Evolutionary conservation across 345 rosid species (phyloP), one percentile per base, ranked within the genome.

Genomic region (Noccaea bulbosa): DNA sequence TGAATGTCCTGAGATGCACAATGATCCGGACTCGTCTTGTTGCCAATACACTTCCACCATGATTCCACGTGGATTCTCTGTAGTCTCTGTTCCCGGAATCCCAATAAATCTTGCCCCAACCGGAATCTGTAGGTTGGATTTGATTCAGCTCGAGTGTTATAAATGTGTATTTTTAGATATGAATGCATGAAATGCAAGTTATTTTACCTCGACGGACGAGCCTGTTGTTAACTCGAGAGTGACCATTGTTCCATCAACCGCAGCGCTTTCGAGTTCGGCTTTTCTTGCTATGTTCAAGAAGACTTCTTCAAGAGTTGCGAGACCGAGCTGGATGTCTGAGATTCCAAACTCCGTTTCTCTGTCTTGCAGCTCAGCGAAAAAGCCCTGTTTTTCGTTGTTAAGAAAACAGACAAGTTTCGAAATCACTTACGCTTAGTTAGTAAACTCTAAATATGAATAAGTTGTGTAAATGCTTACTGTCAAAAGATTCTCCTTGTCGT

Each of bases 11-110:
- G 95, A 85, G 57, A 88, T 88, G 84, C 95, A 87, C 71, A 91
- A 89, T 40, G 87, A 62, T n/a, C 99, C 96, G 2, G 88, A 67
- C 41, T 88, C 96, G 54, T 94, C 97, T 79, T 91, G 93, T 65
- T 83, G 83, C 95, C 95, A 91, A 77, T 84, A 84, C 5, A 91
- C 97, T 86, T 91, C 99, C 30, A 91, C 97, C 97, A 89, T 91
- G 6, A 84, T 10, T 20, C 91, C 97, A 55, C 83, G 75, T 0
- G 93, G 93, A 77, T 87, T 82, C 76, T 84, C 93, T 1, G 54
- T 49, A 1, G 83, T 70, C 62, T 82, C 87, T 3, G 88, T 89
- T 71, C 91, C 90, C 0, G 92, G 97, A 22, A 94, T 81, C 49
- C 90, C 90, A 43, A 86, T 82, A 71, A 81, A 91, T 81, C 84